Percentiles rank a stretch among this genome's conserved stretches.
Evolutionary conservation across 2,329 filamentous ascomycete genomes (phyloP).

Genomic region (Onygenales sp.): DNA sequence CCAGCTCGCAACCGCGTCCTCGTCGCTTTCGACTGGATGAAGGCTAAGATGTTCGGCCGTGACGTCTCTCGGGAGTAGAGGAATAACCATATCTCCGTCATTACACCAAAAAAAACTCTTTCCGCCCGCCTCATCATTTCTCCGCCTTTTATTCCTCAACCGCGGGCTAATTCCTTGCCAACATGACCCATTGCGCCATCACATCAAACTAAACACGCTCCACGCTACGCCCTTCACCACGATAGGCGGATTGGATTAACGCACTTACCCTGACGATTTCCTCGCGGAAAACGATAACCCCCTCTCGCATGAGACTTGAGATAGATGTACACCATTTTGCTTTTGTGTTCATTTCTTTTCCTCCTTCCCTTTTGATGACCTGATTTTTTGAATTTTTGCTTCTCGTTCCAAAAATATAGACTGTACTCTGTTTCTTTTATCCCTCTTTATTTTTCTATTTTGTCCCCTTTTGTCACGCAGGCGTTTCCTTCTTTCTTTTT

Average conservation of each 20-base stretch:
- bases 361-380: too few species aligned
- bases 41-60: conserved; percentile 92
- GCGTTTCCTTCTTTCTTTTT: not conserved
- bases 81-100: not conserved
- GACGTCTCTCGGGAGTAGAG: conserved; percentile 56
- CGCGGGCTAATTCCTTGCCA: too few species aligned
- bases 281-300: too few species aligned
- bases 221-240: too few species aligned
- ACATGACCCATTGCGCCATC: too few species aligned
- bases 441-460: not conserved
- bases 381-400: too few species aligned
- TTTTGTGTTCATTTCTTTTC: not conserved
- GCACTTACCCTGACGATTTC: too few species aligned
- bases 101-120: not conserved
- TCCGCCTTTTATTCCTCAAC: too few species aligned
- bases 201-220: too few species aligned
- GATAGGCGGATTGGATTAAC: too few species aligned
- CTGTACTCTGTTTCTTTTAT: not conserved
- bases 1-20: conserved; percentile 86
- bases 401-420: not conserved
- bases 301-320: too few species aligned
- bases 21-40: conserved; percentile 89
- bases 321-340: not conserved
- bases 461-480: not conserved
- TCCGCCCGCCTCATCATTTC: not conserved